Base-by-base conservation (phyloP, 352 stramenopile genomes). In the Phytophthora pisi region DNA sequence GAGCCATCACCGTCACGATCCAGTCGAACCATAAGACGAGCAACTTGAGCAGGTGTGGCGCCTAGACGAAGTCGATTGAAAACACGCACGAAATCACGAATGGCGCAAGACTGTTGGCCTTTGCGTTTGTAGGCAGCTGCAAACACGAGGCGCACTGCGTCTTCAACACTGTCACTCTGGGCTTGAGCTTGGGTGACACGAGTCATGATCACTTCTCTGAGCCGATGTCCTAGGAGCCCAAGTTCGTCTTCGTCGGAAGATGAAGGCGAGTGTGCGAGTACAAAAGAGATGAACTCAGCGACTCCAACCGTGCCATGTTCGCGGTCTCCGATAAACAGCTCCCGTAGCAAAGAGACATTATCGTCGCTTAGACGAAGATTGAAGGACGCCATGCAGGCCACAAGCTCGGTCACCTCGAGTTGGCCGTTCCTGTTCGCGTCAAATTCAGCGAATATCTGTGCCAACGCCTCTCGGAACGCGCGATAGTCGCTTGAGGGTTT, bases 221-320 rank as follows among this genome's bases (percentile, higher is more conserved):
- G 58, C 23, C 67, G 72, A 11, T 74, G 76, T 2, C 79, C 77
- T 10, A 91, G 53, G 18, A 91, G 70, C 2, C 82, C 83, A 30
- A 93, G 64, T 50, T 91, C 78, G 34, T 77, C 68, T 40, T 69
- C 51, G 10, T 61, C 13, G 40, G 24, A 49, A 42, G 55, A n/a
- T 61, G 57, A 59, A 16, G 62, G 46, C 4, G 64, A 65, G 34
- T 77, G 52, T 24, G 77, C 70, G 1, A 94, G 64, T 8, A 87
- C 79, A 55, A 94, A 94, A 3, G 86, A 91, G 36, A 91, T 87
- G 63, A 92, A 92, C 56, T 94, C 84, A 4, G 68, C 57, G 13
- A 91, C 89, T 23, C 78, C 78, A 10, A 94, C 54, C 18, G 52
- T 76, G 9, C 74, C 74, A n/a, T 54, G 81, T 5, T 63, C 68